These are phyloP conservation scores for Tetradesmus lagerheimii DNA, from an alignment of 139 green algal species.

Conservation along the genomic window DNA sequence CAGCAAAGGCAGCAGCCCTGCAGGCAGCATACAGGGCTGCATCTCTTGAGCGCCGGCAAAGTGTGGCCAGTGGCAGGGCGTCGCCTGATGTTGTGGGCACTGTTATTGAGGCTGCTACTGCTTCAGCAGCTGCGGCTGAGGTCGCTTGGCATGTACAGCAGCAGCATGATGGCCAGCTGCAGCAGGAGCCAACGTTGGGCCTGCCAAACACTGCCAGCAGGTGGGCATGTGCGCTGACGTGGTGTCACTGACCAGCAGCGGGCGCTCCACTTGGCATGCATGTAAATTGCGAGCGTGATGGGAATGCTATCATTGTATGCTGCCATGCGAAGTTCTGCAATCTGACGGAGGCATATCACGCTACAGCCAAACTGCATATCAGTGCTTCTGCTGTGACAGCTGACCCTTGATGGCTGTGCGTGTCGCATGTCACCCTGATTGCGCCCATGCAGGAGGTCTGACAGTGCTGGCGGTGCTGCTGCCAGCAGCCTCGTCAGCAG, in stretches of 20 bases:
- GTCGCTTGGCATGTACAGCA: constrained; percentile 3
- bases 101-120: constrained; percentile 12
- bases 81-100: constrained; percentile 21
- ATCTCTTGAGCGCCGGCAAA: background rate
- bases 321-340: too few species aligned
- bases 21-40: background rate
- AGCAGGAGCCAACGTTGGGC: background rate
- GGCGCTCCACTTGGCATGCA: too few species aligned
- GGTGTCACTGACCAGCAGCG: too few species aligned
- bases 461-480: background rate
- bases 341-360: too few species aligned
- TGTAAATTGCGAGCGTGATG: too few species aligned
- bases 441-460: background rate
- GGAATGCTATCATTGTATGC: too few species aligned
- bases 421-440: background rate
- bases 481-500: background rate
- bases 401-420: too few species aligned
- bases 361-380: too few species aligned
- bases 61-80: background rate
- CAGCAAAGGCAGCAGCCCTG: constrained; percentile 3
- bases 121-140: constrained; percentile 32
- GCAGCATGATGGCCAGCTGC: background rate
- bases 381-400: too few species aligned
- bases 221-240: background rate
- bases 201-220: background rate